These are phyloP conservation scores for Globisporangium viniferum DNA, from an alignment of 352 stramenopile species.

Conservation along the genomic window DNA sequence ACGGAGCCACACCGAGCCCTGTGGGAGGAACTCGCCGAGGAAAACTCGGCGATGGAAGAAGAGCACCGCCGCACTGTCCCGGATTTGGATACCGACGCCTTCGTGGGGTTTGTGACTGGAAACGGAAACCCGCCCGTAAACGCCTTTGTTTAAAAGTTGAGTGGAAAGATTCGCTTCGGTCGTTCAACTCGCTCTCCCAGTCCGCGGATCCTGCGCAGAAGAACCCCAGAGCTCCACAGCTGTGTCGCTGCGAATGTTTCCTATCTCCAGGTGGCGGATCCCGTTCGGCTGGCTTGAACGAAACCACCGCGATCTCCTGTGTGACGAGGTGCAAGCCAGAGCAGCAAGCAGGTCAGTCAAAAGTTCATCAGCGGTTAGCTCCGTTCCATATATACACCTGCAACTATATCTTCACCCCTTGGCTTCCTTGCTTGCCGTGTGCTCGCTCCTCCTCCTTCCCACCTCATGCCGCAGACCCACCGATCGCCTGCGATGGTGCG, in stretches of 20 bases:
- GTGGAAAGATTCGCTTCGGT: not conserved
- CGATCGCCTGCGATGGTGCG: constrained; percentile 2
- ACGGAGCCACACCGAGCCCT: constrained; percentile 19
- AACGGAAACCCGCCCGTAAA: constrained; percentile 16
- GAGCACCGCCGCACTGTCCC: constrained; percentile 1
- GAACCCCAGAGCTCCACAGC: too few species aligned
- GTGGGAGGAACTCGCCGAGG: constrained; percentile 30
- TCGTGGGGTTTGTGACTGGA: constrained; percentile 18
- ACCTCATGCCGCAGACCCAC: not conserved
- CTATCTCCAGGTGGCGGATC: too few species aligned
- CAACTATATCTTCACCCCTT: not conserved
- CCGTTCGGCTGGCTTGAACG: constrained; percentile 6
- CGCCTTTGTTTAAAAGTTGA: constrained; percentile 15
- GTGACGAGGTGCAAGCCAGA: not conserved
- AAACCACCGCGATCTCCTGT: constrained; percentile 1
- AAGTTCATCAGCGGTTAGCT: too few species aligned
- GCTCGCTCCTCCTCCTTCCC: not conserved
- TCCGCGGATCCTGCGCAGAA: not conserved
- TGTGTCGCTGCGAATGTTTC: too few species aligned
- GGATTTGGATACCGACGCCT: constrained; percentile 23
- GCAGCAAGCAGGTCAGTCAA: not conserved
- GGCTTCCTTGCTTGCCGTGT: not conserved
- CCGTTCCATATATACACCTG: constrained; percentile 2
- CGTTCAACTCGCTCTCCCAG: not conserved
- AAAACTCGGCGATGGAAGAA: constrained; percentile 15